phyloP scores from a whole-genome alignment of 305 asterid genomes.

The Solanum hybrid region DNA sequence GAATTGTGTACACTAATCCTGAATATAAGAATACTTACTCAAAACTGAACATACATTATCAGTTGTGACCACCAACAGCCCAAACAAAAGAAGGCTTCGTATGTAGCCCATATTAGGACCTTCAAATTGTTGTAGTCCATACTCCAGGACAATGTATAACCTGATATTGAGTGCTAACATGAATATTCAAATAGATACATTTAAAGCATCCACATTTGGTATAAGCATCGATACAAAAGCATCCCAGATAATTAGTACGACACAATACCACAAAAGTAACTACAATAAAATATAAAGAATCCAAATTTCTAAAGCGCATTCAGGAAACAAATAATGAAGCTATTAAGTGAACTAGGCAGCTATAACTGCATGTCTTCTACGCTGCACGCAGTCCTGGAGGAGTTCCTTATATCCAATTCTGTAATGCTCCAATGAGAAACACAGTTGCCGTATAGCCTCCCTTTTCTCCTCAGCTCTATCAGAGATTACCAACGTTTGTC shows the following conservation, averaged over 20 bases:
- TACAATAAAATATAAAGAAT: background rate
- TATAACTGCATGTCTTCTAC: background rate
- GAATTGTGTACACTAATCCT: background rate
- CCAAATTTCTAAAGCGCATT: background rate
- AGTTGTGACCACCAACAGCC: background rate
- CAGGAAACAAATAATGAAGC: background rate
- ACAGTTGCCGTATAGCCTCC: slow-evolving; percentile 86
- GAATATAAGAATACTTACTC: background rate
- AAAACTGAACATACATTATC: background rate
- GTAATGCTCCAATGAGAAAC: slow-evolving; percentile 67
- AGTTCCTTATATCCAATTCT: slow-evolving; percentile 49
- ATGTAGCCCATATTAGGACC: background rate
- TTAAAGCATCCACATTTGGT: background rate
- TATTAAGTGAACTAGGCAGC: background rate
- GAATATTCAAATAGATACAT: background rate
- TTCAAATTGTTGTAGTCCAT: background rate
- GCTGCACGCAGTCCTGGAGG: slow-evolving; percentile 19
- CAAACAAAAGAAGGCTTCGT: background rate
- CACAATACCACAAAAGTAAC: background rate
- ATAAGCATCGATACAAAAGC: background rate
- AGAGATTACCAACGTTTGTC: slow-evolving; percentile 35
- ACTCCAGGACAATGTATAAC: background rate
- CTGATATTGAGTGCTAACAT: background rate
- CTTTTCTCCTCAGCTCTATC: slow-evolving; percentile 68
- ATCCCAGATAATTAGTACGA: background rate